Base-by-base conservation (phyloP, 345 rosid species). In the Sonneratia caseolaris region DNA sequence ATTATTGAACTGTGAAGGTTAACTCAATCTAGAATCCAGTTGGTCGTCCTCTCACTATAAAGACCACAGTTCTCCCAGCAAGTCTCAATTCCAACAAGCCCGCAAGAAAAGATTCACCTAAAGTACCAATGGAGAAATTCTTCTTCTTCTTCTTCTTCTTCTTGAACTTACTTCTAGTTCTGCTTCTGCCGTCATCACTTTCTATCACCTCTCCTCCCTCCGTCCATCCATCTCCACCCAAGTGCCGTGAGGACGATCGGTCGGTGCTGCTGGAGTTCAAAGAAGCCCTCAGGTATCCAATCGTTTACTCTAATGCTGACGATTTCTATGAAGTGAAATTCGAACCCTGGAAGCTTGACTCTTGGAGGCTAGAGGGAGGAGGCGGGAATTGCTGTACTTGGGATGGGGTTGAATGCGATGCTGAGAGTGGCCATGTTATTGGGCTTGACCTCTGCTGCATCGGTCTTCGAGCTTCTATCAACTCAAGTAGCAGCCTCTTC, bases 381-480 rank as follows among this genome's bases (percentile, higher is more conserved):
- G 72, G 68, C 32, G 22, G 22, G n/a, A 18, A 53, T 53, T 74
- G 72, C 40, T 74, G 76, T 69, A 68, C 72, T 0, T 74, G 76
- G 72, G 43, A 57, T 0, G 68, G 76, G 1, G 15, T 73, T 11
- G 19, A 66, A 49, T 73, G 76, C 38, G 76, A 73, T 66, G 59
- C 14, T 2, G 66, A 15, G 51, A 67, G 14, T 1, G 32, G 71
- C 9, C 71, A 32, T 22, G 71, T 73, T 22, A 73, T 53, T 0
- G 43, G 18, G 13, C 66, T 73, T 11, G 11, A 68, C 47, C 71
- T 73, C 27, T 55, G 56, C 22, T 32, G 71, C 56, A 40, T 37
- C 35, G 49, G n/a, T 7, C 76, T 73, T 47, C 16, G 2, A 0
- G 76, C 71, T 62, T 11, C 36, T 37, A 37, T 73, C 35, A 66